A percentile compares a stretch with the other conserved stretches of the same genome.
These are phyloP conservation scores for Combretum micranthum DNA, from an alignment of 345 rosid species.

Conservation along the genomic window DNA sequence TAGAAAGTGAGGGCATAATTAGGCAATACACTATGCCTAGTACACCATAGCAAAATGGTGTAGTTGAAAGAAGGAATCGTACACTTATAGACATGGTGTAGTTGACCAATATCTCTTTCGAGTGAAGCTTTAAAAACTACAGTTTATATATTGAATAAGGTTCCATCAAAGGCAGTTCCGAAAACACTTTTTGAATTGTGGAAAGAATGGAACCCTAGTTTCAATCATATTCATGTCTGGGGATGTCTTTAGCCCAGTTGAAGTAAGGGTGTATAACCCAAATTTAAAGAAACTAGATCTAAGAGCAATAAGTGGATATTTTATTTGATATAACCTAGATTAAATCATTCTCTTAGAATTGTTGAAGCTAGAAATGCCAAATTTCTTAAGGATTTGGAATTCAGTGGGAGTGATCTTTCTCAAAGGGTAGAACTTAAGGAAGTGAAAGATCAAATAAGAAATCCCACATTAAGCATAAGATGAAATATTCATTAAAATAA, in stretches of 20 bases:
- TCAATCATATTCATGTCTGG: neutral
- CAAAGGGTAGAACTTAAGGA: too few relatives aligned
- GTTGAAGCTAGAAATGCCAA: neutral
- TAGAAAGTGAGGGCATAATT: neutral
- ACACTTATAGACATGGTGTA: neutral
- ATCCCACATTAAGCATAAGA: too few relatives aligned
- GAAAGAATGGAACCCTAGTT: neutral
- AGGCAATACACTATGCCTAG: neutral
- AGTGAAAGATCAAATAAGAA: too few relatives aligned
- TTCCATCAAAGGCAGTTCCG: neutral
- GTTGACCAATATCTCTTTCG: neutral
- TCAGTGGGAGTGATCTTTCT: neutral
- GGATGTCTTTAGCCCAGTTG: neutral
- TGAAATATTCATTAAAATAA: too few relatives aligned
- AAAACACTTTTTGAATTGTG: slow-evolving; percentile 9
- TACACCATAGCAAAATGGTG: slow-evolving; percentile 1
- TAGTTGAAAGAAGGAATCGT: neutral
- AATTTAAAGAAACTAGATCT: neutral
- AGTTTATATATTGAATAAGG: neutral
- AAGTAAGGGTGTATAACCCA: neutral
- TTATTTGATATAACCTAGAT: neutral
- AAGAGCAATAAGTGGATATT: neutral
- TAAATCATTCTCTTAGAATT: neutral
- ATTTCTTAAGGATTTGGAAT: neutral
- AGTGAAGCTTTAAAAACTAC: neutral